A percentile compares a stretch with the other conserved stretches of the same genome.
phyloP scores from a whole-genome alignment of 139 green algal species.

The Chlorella sorokiniana region DNA sequence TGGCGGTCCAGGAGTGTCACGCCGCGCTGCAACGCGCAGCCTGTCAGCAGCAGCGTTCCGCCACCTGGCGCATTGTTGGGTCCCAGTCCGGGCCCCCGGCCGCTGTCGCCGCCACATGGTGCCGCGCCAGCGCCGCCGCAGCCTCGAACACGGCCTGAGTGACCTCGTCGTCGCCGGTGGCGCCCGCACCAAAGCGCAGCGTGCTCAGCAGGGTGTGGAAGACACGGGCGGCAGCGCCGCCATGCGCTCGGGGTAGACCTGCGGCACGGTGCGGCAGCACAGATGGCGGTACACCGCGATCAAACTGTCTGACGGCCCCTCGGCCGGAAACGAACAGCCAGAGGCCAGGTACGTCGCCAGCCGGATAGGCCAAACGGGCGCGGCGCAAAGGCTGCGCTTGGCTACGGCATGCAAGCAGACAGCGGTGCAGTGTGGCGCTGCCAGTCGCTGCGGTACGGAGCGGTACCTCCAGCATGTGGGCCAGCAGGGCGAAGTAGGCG shows the following conservation, averaged over 20 bases:
- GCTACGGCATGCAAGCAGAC: no score
- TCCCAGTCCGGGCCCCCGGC: constrained; percentile 29
- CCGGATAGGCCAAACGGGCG: no score
- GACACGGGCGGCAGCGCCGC: constrained; percentile 54
- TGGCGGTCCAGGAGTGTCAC: no score
- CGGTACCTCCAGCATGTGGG: constrained; percentile 78
- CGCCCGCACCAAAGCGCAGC: constrained; percentile 64
- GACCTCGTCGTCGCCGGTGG: constrained; percentile 32
- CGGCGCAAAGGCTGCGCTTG: no score
- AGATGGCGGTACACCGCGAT: no score
- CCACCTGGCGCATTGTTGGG: constrained; percentile 8
- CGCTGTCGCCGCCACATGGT: constrained; percentile 41
- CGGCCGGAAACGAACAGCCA: no score
- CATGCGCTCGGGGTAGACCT: constrained; percentile 70
- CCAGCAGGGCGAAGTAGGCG: constrained; percentile 80
- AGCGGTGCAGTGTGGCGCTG: no score
- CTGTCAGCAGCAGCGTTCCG: not conserved
- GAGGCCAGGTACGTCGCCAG: no score
- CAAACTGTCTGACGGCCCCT: no score
- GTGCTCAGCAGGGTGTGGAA: constrained; percentile 64
- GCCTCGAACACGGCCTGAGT: constrained; percentile 47
- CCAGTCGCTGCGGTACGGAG: no score
- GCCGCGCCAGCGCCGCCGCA: constrained; percentile 53
- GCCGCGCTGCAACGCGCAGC: not conserved
- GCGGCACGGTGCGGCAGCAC: no score